phyloP scores from a whole-genome alignment of 2,329 filamentous ascomycete genomes.

The Trichoderma citrinoviride region DNA sequence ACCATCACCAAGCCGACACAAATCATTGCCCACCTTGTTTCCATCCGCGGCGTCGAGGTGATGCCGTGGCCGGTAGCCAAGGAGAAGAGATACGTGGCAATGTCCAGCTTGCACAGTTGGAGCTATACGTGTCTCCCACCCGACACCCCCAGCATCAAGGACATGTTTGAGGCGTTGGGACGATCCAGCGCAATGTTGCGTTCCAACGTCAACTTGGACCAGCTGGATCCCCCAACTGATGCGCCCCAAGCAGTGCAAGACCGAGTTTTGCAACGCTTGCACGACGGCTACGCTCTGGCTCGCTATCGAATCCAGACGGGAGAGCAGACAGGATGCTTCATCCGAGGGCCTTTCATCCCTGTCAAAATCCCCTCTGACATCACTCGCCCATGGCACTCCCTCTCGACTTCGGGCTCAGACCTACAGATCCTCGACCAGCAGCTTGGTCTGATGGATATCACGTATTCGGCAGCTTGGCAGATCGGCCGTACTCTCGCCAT shows the following conservation, averaged over 20 bases:
- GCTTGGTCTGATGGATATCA: not conserved
- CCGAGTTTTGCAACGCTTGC: not conserved
- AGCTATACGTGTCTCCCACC: not conserved
- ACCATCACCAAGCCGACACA: constrained; percentile 28
- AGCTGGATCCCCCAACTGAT: not conserved
- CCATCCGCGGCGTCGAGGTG: constrained; percentile 36
- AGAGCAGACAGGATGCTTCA: not conserved
- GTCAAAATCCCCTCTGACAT: not conserved
- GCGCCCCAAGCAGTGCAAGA: not conserved
- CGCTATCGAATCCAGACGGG: not conserved
- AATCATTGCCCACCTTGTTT: constrained; percentile 39
- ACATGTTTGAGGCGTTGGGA: not conserved
- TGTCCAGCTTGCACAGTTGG: not conserved
- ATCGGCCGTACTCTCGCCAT: not conserved
- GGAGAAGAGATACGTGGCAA: not conserved
- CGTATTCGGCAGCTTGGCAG: not conserved
- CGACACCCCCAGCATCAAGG: not conserved
- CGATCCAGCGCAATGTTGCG: no score
- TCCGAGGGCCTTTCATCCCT: not conserved
- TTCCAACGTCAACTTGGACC: not conserved
- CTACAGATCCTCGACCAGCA: not conserved
- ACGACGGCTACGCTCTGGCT: not conserved
- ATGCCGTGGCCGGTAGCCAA: constrained; percentile 22
- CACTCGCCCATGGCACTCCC: no score
- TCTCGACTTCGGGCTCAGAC: not conserved